phyloP scores from a whole-genome alignment of 2,329 filamentous ascomycete species.

The Cordyceps pruinosa region DNA sequence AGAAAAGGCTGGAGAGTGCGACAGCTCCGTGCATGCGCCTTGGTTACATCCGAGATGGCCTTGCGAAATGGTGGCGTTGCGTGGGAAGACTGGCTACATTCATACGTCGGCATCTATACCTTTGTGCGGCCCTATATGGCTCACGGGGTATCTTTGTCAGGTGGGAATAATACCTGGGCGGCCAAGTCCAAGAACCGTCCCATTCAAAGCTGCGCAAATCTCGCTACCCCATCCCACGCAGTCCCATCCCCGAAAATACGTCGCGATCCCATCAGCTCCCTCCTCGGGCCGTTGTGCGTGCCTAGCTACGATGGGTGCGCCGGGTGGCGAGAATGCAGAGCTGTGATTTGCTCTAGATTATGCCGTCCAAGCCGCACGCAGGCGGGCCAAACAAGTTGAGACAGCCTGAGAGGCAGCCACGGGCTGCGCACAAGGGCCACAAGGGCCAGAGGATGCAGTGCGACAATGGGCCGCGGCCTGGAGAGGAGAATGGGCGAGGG shows the following conservation, averaged over 20 bases:
- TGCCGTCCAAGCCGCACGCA: neutral
- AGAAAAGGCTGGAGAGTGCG: neutral
- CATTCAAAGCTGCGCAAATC: too few relatives aligned
- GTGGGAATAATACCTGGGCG: neutral
- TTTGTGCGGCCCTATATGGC: neutral
- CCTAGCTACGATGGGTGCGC: neutral
- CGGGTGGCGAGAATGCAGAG: neutral
- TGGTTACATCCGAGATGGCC: neutral
- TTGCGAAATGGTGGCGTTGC: neutral
- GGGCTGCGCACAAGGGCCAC: neutral
- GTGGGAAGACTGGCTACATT: neutral
- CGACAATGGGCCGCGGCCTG: neutral
- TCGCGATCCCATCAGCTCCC: neutral
- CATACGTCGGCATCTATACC: neutral
- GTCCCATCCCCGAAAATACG: neutral
- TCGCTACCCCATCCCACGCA: too few relatives aligned
- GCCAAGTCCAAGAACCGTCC: too few relatives aligned
- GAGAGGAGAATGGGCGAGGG: neutral
- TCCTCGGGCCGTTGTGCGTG: neutral
- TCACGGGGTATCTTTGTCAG: neutral
- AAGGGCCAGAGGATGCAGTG: neutral
- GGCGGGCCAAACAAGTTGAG: neutral
- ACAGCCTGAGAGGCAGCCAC: neutral
- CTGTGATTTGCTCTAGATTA: slow-evolving; percentile 11
- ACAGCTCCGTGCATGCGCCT: neutral